Evolutionary conservation across 2,329 filamentous ascomycete species (phyloP).

Genomic region (Exophiala phaeomuriformis): DNA sequence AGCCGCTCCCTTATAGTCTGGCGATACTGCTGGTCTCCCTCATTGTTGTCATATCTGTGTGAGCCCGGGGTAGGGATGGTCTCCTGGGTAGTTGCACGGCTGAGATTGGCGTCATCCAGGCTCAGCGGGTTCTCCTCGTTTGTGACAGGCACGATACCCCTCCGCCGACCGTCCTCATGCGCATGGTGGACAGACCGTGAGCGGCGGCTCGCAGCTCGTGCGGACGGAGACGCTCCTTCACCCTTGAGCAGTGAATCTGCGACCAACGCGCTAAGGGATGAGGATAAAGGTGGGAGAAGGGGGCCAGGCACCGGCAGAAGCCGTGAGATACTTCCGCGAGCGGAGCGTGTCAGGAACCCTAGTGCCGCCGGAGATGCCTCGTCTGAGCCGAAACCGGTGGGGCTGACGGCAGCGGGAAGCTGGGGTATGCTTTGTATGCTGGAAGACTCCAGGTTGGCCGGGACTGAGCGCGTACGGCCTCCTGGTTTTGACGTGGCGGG

Average conservation of each 20-base stretch:
- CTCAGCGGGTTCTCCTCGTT: slow-evolving; percentile 11
- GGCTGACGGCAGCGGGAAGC: slow-evolving; percentile 19
- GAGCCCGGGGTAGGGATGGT: not conserved
- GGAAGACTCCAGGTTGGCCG: slow-evolving; percentile 22
- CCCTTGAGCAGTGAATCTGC: slow-evolving; percentile 58
- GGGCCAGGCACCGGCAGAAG: slow-evolving; percentile 52
- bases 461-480: slow-evolving; percentile 17
- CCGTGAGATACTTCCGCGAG: slow-evolving; percentile 36
- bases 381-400: slow-evolving; percentile 4
- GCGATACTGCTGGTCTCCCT: not conserved
- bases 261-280: slow-evolving; percentile 55
- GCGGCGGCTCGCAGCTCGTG: slow-evolving; percentile 17
- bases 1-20: not conserved
- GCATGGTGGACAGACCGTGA: slow-evolving; percentile 15
- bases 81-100: slow-evolving; percentile 14
- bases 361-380: slow-evolving; percentile 24
- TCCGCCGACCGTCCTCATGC: slow-evolving; percentile 10
- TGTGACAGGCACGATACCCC: slow-evolving; percentile 6
- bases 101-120: slow-evolving; percentile 7
- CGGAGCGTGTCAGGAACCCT: slow-evolving; percentile 32
- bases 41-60: not conserved
- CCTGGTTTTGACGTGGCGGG: slow-evolving; percentile 17
- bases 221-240: slow-evolving; percentile 32
- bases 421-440: slow-evolving; percentile 14
- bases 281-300: slow-evolving; percentile 54